Base-by-base conservation (phyloP, 2,329 filamentous ascomycete genomes). In the Exophiala viscosa region DNA sequence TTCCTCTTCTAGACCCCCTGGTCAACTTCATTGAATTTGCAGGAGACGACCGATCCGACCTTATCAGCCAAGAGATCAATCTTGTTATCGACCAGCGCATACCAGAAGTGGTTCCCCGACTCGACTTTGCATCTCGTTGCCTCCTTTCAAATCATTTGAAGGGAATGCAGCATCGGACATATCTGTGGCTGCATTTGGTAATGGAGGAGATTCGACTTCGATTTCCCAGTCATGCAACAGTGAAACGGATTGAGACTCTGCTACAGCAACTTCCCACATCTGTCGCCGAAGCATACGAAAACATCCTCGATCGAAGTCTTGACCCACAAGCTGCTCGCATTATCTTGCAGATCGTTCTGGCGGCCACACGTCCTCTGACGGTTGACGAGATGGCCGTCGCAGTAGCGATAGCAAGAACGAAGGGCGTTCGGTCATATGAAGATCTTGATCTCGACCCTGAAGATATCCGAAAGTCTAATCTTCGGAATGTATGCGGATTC, bases 101-200 rank as follows among this genome's bases (percentile, higher is more conserved):
- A 23, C 31, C 58, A 7, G 48, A 60, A 11, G n/a, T 55, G 38
- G 13, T 11, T 9, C 14, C 28, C 3, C 34, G 48, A 31, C 39
- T 41, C 17, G 14, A 4, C 33, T 35, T 18, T 31, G 15, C 7
- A 20, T 10, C 11, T 10, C 15, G 49, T 33, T 5, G 44, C 36
- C 23, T 15, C 7, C n/a, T 55, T 13, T 14, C 40, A 14, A 7
- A 47, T 1, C 28, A 31, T 23, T 39, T 58, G 6, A 14, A 40
- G 11, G 15, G 43, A 2, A 62, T 63, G 31, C 33, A 57, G 13
- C 44, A 67, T 34, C 59, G 65, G 7, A 67, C 65, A 0, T 67
- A 66, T 52, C 59, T 66, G 7, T 67, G 65, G 65, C 33, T 65
- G 6, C 41, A 60, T 49, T 48, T 61, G 13, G 44, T 47, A 13